These are phyloP conservation scores for Phialophora tarda DNA, from an alignment of 2,329 filamentous ascomycete species.

Conservation along the genomic window DNA sequence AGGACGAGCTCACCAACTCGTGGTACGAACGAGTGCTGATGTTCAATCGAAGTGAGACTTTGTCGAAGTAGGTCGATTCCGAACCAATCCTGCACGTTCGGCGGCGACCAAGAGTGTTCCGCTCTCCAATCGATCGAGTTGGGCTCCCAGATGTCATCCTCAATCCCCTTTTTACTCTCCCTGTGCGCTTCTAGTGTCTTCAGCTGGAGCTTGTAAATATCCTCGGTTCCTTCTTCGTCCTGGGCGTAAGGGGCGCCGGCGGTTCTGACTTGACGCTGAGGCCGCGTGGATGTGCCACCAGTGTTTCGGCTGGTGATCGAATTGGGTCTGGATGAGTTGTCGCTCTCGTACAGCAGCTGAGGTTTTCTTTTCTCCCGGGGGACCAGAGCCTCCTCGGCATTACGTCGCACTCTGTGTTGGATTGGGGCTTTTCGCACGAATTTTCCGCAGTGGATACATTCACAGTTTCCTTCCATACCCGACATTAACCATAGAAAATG, in stretches of 20 bases:
- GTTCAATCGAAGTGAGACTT: slow-evolving; percentile 50
- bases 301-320: slow-evolving; percentile 25
- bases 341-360: slow-evolving; percentile 13
- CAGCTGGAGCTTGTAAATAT: slow-evolving; percentile 59
- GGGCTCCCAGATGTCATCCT: slow-evolving; percentile 56
- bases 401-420: slow-evolving; percentile 29
- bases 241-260: slow-evolving; percentile 33
- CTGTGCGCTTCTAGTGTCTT: slow-evolving; percentile 51
- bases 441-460: slow-evolving; percentile 56
- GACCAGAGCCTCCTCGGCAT: neutral
- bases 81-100: slow-evolving; percentile 16
- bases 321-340: slow-evolving; percentile 22
- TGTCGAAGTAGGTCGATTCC: slow-evolving; percentile 48
- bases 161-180: slow-evolving; percentile 44
- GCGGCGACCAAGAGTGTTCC: slow-evolving; percentile 43
- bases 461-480: slow-evolving; percentile 52
- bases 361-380: slow-evolving; percentile 27
- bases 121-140: slow-evolving; percentile 64
- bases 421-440: slow-evolving; percentile 24
- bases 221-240: slow-evolving; percentile 61
- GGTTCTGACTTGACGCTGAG: slow-evolving; percentile 34
- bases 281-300: slow-evolving; percentile 30
- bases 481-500: slow-evolving; percentile 65
- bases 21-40: slow-evolving; percentile 59
- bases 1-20: slow-evolving; percentile 64